Evolutionary conservation across 2,329 filamentous ascomycete species (phyloP).

Genomic region (Monosporascus cannonballus): DNA sequence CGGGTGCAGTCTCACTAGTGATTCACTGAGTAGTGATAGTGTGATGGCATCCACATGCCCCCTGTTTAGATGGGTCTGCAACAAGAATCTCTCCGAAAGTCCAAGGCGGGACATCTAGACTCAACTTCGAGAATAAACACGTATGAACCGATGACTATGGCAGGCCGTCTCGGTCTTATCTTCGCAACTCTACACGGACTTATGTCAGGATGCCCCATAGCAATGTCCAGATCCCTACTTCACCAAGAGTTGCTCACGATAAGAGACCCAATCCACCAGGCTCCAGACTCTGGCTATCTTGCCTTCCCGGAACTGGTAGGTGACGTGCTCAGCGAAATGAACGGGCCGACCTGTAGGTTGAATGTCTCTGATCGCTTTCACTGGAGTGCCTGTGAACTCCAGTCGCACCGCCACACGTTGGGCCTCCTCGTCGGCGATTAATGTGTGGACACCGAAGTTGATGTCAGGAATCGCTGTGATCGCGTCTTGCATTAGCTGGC

Average conservation of each 20-base stretch:
- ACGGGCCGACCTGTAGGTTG: conserved; percentile 23
- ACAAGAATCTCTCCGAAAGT: too few species aligned
- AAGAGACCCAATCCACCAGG: conserved; percentile 25
- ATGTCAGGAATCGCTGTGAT: conserved; percentile 24
- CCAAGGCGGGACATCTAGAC: too few species aligned
- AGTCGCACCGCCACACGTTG: conserved; percentile 28
- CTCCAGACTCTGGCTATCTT: conserved; percentile 29
- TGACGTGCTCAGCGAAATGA: conserved; percentile 27
- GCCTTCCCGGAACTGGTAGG: conserved; percentile 27
- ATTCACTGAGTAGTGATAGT: too few species aligned
- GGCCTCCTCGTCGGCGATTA: conserved; percentile 24
- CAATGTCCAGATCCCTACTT: too few species aligned
- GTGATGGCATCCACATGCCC: too few species aligned
- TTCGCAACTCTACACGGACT: too few species aligned
- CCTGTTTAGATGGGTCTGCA: too few species aligned
- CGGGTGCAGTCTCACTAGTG: too few species aligned
- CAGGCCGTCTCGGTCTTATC: too few species aligned
- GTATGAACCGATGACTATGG: too few species aligned
- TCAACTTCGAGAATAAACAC: too few species aligned
- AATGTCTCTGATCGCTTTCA: conserved; percentile 19
- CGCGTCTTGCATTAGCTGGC: conserved; percentile 21
- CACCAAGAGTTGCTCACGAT: conserved; percentile 11
- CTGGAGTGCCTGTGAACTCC: conserved; percentile 25
- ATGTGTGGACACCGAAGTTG: conserved; percentile 16
- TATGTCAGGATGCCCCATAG: too few species aligned